phyloP scores from a whole-genome alignment of 768 basidiomycete genomes.

The Russula brevipes region DNA sequence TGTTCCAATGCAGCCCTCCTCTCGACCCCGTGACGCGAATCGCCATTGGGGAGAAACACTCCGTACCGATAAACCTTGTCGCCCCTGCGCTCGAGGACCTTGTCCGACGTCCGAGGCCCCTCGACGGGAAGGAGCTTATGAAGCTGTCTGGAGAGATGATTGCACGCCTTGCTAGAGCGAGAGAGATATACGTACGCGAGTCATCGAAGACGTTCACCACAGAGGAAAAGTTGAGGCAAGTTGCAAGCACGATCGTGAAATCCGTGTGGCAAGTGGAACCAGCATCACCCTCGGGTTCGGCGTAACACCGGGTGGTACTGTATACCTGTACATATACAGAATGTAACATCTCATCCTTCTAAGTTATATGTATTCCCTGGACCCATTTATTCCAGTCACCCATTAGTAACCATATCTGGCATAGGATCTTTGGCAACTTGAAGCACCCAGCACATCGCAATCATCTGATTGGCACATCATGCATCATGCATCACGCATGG shows the following conservation, averaged over 20 bases:
- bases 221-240: background rate
- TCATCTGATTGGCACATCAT: no score
- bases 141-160: background rate
- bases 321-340: no score
- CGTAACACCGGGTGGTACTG: background rate
- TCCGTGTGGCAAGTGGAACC: background rate
- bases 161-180: background rate
- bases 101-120: background rate
- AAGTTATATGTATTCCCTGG: no score
- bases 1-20: background rate
- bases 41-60: background rate
- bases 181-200: constrained; percentile 2
- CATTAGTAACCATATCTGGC: no score
- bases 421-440: no score
- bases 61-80: background rate
- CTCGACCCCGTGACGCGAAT: background rate
- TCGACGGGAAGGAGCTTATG: background rate
- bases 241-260: background rate
- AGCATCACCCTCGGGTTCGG: no score
- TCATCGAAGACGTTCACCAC: background rate
- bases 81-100: constrained; percentile 2
- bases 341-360: no score
- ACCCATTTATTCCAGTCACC: no score
- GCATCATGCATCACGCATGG: no score
- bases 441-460: no score